Evolutionary conservation across 73 alveolate species (phyloP).

Genomic region (Durusdinium trenchii): DNA sequence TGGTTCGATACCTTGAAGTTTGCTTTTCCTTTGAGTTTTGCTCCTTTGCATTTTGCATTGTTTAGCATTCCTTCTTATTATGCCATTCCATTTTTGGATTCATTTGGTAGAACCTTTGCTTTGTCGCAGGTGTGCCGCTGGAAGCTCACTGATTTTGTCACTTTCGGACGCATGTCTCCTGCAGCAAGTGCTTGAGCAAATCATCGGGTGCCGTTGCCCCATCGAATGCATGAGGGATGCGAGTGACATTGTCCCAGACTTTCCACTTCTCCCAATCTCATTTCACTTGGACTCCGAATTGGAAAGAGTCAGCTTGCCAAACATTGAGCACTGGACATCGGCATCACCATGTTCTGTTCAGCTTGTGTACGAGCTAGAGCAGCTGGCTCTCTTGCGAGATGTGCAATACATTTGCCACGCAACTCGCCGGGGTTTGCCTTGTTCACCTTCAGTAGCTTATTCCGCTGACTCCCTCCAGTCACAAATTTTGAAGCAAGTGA

Average conservation of each 20-base stretch:
- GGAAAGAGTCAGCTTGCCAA: background rate
- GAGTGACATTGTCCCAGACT: background rate
- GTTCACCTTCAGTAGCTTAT: too few relatives aligned
- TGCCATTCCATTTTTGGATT: too few relatives aligned
- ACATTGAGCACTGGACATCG: conserved; percentile 22
- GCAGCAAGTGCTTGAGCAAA: background rate
- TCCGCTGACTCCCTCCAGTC: too few relatives aligned
- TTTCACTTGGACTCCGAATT: background rate
- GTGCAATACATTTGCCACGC: background rate
- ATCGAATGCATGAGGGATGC: background rate
- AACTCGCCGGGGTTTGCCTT: too few relatives aligned
- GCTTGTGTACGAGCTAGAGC: conserved; percentile 7
- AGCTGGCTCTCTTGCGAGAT: conserved; percentile 9
- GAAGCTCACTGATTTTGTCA: conserved; percentile 8
- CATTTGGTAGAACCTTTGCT: too few relatives aligned
- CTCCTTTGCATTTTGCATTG: too few relatives aligned
- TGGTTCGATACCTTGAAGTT: too few relatives aligned
- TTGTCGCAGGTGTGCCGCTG: conserved; percentile 21
- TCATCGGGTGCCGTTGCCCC: conserved; percentile 27
- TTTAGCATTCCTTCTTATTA: too few relatives aligned
- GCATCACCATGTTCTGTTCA: conserved; percentile 29
- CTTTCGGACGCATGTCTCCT: background rate
- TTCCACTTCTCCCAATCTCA: too few relatives aligned
- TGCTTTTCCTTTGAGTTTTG: too few relatives aligned
- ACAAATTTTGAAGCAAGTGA: too few relatives aligned